A percentile compares a stretch with the other conserved stretches of the same genome.
Evolutionary conservation across 2,329 filamentous ascomycete species (phyloP).

Genomic region (Cercospora sp.): DNA sequence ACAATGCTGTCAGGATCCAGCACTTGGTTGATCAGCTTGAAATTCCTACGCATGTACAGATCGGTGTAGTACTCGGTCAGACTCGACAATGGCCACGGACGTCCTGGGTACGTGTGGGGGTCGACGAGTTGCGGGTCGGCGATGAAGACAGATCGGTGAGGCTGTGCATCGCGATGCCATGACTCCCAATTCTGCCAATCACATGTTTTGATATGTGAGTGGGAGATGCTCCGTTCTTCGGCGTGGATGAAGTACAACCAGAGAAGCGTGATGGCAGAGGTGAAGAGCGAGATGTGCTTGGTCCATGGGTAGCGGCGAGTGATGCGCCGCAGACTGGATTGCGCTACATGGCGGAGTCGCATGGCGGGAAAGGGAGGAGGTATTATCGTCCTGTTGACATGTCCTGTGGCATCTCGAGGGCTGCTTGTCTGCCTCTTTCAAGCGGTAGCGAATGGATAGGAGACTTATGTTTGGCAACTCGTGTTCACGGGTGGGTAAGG

Average conservation of each 20-base stretch:
- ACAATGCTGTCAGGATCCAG: conserved; percentile 84
- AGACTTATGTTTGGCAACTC: not conserved
- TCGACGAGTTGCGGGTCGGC: conserved; percentile 92
- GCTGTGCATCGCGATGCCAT: conserved; percentile 78
- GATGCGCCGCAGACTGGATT: conserved; percentile 26
- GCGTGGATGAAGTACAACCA: conserved; percentile 81
- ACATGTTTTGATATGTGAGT: conserved; percentile 68
- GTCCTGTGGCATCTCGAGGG: not conserved
- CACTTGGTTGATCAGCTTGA: conserved; percentile 71
- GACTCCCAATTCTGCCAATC: conserved; percentile 86
- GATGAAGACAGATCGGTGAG: conserved; percentile 81
- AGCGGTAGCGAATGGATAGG: not conserved
- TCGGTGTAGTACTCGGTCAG: conserved; percentile 76
- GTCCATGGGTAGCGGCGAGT: conserved; percentile 31
- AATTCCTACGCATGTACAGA: conserved; percentile 82
- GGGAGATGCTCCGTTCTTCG: conserved; percentile 81
- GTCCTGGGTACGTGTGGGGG: conserved; percentile 89
- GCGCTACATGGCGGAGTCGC: conserved; percentile 27
- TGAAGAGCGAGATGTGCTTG: conserved; percentile 29
- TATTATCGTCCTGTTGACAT: not conserved
- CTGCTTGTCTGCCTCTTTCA: not conserved
- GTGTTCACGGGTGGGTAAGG: not conserved
- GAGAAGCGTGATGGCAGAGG: conserved; percentile 41
- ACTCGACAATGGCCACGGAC: conserved; percentile 69
- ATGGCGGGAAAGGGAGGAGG: conserved; percentile 12